Evolutionary conservation across 306 rosid species (phyloP).

Genomic region (Castanospermum australe): DNA sequence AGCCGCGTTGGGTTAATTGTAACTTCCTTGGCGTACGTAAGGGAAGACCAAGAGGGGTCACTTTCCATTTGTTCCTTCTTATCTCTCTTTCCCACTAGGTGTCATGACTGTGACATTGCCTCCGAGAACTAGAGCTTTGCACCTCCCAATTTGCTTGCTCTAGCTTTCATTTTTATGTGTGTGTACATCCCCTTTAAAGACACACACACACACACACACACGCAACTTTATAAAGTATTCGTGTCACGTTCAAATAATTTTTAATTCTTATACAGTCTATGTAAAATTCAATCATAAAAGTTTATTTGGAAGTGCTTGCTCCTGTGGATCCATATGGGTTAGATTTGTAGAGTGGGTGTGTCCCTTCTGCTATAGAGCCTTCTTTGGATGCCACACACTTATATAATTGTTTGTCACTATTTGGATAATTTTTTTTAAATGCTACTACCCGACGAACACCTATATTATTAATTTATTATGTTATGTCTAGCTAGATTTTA

Average conservation of each 20-base stretch:
- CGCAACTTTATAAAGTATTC: too few relatives aligned
- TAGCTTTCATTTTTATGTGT: neutral
- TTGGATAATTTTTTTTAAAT: neutral
- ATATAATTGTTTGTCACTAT: conserved; percentile 21
- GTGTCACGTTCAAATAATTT: too few relatives aligned
- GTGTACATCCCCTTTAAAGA: neutral
- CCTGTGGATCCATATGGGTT: neutral
- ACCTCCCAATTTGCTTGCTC: conserved; percentile 42
- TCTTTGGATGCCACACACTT: conserved; percentile 28
- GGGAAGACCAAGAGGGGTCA: conserved; percentile 47
- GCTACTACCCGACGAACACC: neutral
- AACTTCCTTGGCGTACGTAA: conserved; percentile 30
- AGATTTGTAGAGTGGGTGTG: conserved; percentile 20
- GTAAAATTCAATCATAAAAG: too few relatives aligned
- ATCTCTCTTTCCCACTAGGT: conserved; percentile 50
- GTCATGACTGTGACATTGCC: conserved; percentile 60
- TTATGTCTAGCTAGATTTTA: neutral
- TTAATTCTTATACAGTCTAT: too few relatives aligned
- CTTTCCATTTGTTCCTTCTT: conserved; percentile 67
- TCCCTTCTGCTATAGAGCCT: conserved; percentile 27
- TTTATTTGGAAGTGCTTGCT: neutral
- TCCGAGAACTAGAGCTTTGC: conserved; percentile 41
- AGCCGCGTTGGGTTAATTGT: conserved; percentile 28
- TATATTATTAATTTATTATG: too few relatives aligned
- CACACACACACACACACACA: too few relatives aligned